Evolutionary conservation across 345 rosid genomes (phyloP), one percentile per base, ranked within the genome.

Genomic region (Corchorus olitorius): DNA sequence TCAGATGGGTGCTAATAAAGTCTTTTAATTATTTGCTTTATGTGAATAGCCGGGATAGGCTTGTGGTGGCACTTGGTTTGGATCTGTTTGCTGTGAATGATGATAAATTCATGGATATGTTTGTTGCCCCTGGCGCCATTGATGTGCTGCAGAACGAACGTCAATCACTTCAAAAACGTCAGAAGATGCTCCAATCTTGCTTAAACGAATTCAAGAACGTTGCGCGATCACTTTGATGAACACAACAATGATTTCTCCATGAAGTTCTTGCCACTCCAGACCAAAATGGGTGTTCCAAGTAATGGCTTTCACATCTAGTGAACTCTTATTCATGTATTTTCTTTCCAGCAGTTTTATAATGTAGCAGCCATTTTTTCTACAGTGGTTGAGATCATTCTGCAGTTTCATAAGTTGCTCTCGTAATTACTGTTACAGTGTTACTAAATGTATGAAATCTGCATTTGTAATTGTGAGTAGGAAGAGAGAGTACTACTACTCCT

Each of bases 71-170:
- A 61, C 88, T 93, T 39, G 97, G 97, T 4, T 75, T 94, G 85
- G 97, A 96, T 76, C 55, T 96, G 78, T 96, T 96, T 53, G 98
- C 97, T 0, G 97, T 92, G 27, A 93, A 84, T 33, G 98, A 93
- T 34, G 98, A 90, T 55, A 92, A 83, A 81, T 96, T 96, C 86
- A 92, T 90, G 98, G 98, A 96, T 86, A 88, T 96, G 94, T 94
- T 93, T 64, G 93, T 88, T 43, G 93, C 97, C 20, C 97, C 99
- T 16, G 97, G 93, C 50, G 98, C 98, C 35, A 86, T 93, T 65
- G 97, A 93, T 22, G 84, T 85, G 46, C 85, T 94, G 64, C 89
- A 90, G 65, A 82, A 86, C 48, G 97, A 94, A 84, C 78, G 91
- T 2, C 92, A 90, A 74, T 87, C 88, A 45, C 94, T 93, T 54